Base-by-base conservation (phyloP, 805 yeast species). In the Metschnikowia kofuensis region DNA sequence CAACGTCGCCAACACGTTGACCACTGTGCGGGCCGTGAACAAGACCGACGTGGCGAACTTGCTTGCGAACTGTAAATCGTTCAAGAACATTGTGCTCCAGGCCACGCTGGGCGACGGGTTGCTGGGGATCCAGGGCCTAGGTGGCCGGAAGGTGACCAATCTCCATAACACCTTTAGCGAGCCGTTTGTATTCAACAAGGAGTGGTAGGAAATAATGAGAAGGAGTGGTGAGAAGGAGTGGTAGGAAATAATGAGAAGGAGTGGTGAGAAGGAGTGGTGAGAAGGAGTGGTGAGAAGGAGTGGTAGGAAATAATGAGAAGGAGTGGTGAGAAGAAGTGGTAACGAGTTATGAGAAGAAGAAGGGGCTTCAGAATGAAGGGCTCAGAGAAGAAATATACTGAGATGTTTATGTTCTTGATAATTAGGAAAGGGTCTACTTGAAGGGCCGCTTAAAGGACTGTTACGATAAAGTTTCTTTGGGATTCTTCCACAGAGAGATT, bases 31-130 rank as follows among this genome's bases (percentile, higher is more conserved):
- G 38, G 68, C 77, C 11, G 68, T 80, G 26, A 80, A 79, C 58
- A 80, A 79, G 56, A 79, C 84, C 0, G 83, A 80, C 54, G 78
- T 80, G 14, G 68, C 74, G 21, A 78, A 77, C 48, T 57, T 79
- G 48, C 62, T 79, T 28, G 78, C 82, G 7, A 77, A 77, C 51
- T 77, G 71, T 53, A 76, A 76, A 38, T 68, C 71, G 8, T 65
- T 79, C 40, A 66, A 66, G 41, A 66, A 71, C 30, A 64, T 79
- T 15, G 77, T 77, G 32, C 35, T 55, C 47, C 60, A 59, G 52
- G 51, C 72, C 54, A 42, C 68, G 40, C 40, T 60, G 50, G 58
- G 48, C 14, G 56, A 53, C 16, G 56, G 52, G 1, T 56, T 65
- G 51, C 62, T 51, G 48, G 72, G 55, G 16, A 68, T 79, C 8